Conservation (phyloP, 768 basidiomycete species). For the Galerina marginata region DNA sequence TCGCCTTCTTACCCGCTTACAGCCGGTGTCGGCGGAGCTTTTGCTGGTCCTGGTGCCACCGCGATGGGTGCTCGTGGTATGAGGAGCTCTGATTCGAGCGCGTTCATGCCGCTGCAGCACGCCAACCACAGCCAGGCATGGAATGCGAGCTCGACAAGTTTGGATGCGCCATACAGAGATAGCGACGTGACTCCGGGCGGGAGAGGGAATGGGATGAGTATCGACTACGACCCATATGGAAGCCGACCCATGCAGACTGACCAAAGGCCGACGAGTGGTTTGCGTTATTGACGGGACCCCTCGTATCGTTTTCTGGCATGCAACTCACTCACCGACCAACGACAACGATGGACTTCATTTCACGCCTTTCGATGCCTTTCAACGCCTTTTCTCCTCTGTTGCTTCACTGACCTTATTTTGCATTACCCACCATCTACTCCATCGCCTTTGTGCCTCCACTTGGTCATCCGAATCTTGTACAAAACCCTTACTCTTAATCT, state of each 20-base stretch:
- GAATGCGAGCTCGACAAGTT: slow-evolving; percentile 57
- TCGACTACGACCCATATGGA: slow-evolving; percentile 39
- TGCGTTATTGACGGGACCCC: neutral
- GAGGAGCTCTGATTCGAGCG: slow-evolving; percentile 61
- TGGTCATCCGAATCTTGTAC: no score
- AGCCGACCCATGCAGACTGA: slow-evolving; percentile 25
- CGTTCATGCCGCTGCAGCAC: slow-evolving; percentile 75
- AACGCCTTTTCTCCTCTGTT: no score
- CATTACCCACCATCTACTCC: no score
- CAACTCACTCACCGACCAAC: no score
- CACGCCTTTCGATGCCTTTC: no score
- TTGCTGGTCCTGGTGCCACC: slow-evolving; percentile 18
- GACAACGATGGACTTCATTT: no score
- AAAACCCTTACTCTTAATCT: no score
- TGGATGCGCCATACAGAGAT: slow-evolving; percentile 47
- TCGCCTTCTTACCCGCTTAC: slow-evolving; percentile 24
- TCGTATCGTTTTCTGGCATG: no score
- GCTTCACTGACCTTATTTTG: no score
- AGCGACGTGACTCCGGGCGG: slow-evolving; percentile 12
- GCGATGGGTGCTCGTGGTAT: slow-evolving; percentile 14
- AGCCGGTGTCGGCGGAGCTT: slow-evolving; percentile 19
- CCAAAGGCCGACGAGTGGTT: neutral
- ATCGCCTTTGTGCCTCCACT: no score
- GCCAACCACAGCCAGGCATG: slow-evolving; percentile 61
- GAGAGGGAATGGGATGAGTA: slow-evolving; percentile 37